Percentiles rank a stretch among this genome's conserved stretches.
Evolutionary conservation across 805 yeast genomes (phyloP).

Genomic region (Cyberlindnera mycetangii): DNA sequence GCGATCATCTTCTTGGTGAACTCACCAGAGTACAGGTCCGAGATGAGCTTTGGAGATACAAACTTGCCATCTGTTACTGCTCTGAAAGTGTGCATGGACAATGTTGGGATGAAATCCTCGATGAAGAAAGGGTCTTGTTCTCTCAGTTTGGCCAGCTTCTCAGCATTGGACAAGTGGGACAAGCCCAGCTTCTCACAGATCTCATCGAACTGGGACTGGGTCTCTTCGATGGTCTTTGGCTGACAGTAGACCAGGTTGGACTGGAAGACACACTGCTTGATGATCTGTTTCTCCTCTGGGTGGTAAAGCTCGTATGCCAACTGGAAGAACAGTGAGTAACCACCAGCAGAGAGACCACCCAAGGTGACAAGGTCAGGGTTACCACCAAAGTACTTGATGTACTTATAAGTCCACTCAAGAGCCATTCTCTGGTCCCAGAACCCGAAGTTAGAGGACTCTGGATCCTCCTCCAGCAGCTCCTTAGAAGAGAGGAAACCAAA

Average conservation of each 20-base stretch:
- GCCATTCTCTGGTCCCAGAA: slow-evolving; percentile 45
- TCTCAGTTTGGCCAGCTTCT: slow-evolving; percentile 26
- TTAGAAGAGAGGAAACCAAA: slow-evolving; percentile 40
- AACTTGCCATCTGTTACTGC: slow-evolving; percentile 40
- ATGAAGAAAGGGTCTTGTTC: slow-evolving; percentile 17
- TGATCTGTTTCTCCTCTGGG: slow-evolving; percentile 37
- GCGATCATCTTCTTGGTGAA: slow-evolving; percentile 26
- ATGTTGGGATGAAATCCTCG: slow-evolving; percentile 27
- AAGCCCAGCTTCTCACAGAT: slow-evolving; percentile 29
- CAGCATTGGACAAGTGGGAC: slow-evolving; percentile 15
- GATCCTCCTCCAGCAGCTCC: slow-evolving; percentile 28
- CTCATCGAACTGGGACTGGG: slow-evolving; percentile 36
- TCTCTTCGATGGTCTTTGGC: slow-evolving; percentile 37
- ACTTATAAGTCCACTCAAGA: slow-evolving; percentile 42
- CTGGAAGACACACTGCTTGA: slow-evolving; percentile 35
- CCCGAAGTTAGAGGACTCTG: slow-evolving; percentile 26
- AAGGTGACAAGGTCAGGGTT: slow-evolving; percentile 40
- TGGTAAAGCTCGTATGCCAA: slow-evolving; percentile 41
- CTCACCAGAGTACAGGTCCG: slow-evolving; percentile 32
- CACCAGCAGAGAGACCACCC: slow-evolving; percentile 48
- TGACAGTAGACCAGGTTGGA: slow-evolving; percentile 38
- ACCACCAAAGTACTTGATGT: slow-evolving; percentile 46
- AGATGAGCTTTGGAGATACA: slow-evolving; percentile 30
- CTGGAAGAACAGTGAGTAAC: slow-evolving; percentile 40
- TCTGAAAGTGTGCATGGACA: slow-evolving; percentile 34